These are phyloP conservation scores for Taphrina confusa DNA, from an alignment of 1,139 yeast genomes.

Conservation along the genomic window DNA sequence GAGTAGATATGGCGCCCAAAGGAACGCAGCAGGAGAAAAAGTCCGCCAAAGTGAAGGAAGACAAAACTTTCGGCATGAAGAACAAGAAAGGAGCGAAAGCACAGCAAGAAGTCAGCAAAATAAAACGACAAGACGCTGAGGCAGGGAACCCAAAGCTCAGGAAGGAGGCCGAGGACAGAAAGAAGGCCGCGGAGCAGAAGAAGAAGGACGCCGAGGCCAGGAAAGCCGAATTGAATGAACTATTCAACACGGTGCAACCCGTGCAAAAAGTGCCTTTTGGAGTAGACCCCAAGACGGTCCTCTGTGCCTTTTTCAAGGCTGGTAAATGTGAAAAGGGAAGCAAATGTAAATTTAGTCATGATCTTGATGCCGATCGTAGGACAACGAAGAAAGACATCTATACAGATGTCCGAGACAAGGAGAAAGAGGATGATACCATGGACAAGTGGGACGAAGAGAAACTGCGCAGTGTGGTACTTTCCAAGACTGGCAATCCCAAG, in stretches of 20 bases:
- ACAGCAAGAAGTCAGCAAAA: conserved; percentile 79
- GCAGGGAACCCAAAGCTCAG: conserved; percentile 36
- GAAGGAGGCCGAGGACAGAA: conserved; percentile 74
- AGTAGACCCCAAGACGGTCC: conserved; percentile 91
- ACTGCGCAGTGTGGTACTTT: conserved; percentile 76
- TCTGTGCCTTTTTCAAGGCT: conserved; percentile 87
- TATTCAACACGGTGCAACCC: conserved; percentile 59
- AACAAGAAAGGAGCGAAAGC: conserved; percentile 84
- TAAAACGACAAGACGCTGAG: conserved; percentile 66
- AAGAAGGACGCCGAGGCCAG: conserved; percentile 90
- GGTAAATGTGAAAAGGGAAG: conserved; percentile 87
- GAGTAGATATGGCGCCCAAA: conserved; percentile 30
- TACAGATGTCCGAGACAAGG: conserved; percentile 73
- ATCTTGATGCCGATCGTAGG: conserved; percentile 79
- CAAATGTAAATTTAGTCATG: conserved; percentile 94
- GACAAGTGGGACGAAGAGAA: conserved; percentile 97
- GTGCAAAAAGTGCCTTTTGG: conserved; percentile 93
- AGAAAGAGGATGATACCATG: conserved; percentile 84
- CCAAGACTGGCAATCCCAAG: conserved; percentile 91
- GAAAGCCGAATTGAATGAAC: conserved; percentile 78
- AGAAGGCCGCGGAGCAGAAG: conserved; percentile 74
- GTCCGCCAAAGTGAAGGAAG: conserved; percentile 40
- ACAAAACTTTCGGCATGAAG: conserved; percentile 36
- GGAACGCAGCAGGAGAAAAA: conserved; percentile 34
- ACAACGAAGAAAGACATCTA: conserved; percentile 88